phyloP scores from a whole-genome alignment of 2,329 filamentous ascomycete species.

The Botrytis porri region DNA sequence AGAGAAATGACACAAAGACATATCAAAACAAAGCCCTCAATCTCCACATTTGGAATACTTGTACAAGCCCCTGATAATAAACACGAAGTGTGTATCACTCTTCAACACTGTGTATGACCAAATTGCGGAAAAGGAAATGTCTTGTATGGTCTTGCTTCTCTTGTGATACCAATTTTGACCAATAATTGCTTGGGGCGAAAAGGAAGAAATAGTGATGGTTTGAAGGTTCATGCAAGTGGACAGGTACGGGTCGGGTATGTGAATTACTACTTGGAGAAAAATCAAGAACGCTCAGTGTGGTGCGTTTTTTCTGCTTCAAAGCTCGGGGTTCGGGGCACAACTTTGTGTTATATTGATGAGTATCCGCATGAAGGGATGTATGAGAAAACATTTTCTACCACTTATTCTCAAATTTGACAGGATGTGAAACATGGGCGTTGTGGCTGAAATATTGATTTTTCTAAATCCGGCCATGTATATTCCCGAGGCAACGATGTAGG shows the following conservation, averaged over 20 bases:
- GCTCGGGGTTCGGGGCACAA: neutral
- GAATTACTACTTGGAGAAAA: neutral
- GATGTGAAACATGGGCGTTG: neutral
- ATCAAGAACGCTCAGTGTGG: neutral
- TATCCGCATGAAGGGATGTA: neutral
- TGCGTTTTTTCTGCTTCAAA: neutral
- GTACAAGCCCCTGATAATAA: neutral
- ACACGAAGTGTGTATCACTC: neutral
- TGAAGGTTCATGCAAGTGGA: conserved; percentile 2
- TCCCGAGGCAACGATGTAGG: neutral
- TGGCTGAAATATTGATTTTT: conserved; percentile 6
- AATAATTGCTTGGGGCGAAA: neutral
- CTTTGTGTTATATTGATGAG: conserved; percentile 2
- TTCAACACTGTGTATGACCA: neutral
- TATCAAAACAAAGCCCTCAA: neutral
- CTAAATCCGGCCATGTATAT: neutral
- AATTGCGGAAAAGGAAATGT: neutral
- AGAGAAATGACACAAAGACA: neutral
- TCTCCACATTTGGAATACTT: neutral
- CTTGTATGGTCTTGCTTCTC: neutral
- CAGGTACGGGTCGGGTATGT: neutral
- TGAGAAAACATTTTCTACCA: neutral
- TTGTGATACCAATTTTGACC: neutral
- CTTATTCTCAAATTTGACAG: neutral
- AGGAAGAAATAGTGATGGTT: neutral